phyloP scores from a whole-genome alignment of 345 rosid species.

The Brassica napus region Da-Ae NC_063439.1:20347001-20347500 shows the following conservation, averaged over 20 bases:
- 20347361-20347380: slow-evolving; percentile 65
- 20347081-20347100: slow-evolving; percentile 55
- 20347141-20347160: slow-evolving; percentile 32
- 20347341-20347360: slow-evolving; percentile 35
- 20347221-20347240: slow-evolving; percentile 51
- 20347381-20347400: slow-evolving; percentile 72
- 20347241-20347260: slow-evolving; percentile 58
- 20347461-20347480: slow-evolving; percentile 58
- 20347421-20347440: slow-evolving; percentile 71
- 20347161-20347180: not conserved
- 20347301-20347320: slow-evolving; percentile 53
- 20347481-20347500: slow-evolving; percentile 46
- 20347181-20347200: not conserved
- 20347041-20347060: slow-evolving; percentile 51
- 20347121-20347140: slow-evolving; percentile 64
- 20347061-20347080: slow-evolving; percentile 53
- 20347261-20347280: slow-evolving; percentile 42
- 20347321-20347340: slow-evolving; percentile 70
- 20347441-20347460: slow-evolving; percentile 43
- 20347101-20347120: slow-evolving; percentile 58
- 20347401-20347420: slow-evolving; percentile 59
- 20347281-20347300: slow-evolving; percentile 45
- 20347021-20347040: slow-evolving; percentile 41
- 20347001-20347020: slow-evolving; percentile 47
- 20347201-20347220: slow-evolving; percentile 37